These are phyloP conservation scores for Debaryomycetaceae sp. DNA, from an alignment of 1,139 yeast species.

Conservation along the genomic window DNA sequence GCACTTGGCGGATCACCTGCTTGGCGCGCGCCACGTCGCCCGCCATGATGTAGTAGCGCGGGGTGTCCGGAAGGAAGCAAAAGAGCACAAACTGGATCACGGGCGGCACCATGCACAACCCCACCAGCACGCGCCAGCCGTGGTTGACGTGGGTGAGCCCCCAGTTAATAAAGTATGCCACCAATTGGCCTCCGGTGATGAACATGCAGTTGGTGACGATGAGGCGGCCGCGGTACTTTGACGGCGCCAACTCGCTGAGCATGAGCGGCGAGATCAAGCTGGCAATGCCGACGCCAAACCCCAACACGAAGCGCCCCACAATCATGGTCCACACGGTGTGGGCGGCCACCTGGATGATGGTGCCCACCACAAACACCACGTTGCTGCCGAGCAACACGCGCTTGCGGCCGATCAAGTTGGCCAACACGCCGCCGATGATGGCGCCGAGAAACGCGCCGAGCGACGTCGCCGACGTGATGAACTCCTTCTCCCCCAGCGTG, in stretches of 20 bases:
- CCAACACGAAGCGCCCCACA: slow-evolving; percentile 85
- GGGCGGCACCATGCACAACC: slow-evolving; percentile 85
- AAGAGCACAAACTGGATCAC: slow-evolving; percentile 71
- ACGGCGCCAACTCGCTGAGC: slow-evolving; percentile 89
- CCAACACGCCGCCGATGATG: slow-evolving; percentile 68
- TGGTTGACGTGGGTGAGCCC: slow-evolving; percentile 68
- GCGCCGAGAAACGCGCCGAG: slow-evolving; percentile 86
- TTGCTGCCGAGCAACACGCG: slow-evolving; percentile 40
- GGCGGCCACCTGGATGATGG: slow-evolving; percentile 77
- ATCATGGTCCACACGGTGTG: slow-evolving; percentile 87
- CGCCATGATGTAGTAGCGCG: slow-evolving; percentile 77
- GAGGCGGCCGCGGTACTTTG: slow-evolving; percentile 83
- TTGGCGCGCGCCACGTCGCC: slow-evolving; percentile 64
- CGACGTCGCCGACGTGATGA: slow-evolving; percentile 93
- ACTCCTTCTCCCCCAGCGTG: slow-evolving; percentile 75
- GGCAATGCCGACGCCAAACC: slow-evolving; percentile 94
- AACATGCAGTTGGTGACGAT: slow-evolving; percentile 66
- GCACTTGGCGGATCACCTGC: slow-evolving; percentile 55
- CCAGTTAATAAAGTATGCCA: slow-evolving; percentile 92
- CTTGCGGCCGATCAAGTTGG: slow-evolving; percentile 38
- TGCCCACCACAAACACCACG: slow-evolving; percentile 74
- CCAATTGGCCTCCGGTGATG: slow-evolving; percentile 86
- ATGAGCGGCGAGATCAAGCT: slow-evolving; percentile 87
- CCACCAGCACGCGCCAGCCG: slow-evolving; percentile 94
- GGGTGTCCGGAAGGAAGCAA: slow-evolving; percentile 90